Conservation (phyloP, 1,139 yeast species). For the Yamadazyma membranifaciens region DNA sequence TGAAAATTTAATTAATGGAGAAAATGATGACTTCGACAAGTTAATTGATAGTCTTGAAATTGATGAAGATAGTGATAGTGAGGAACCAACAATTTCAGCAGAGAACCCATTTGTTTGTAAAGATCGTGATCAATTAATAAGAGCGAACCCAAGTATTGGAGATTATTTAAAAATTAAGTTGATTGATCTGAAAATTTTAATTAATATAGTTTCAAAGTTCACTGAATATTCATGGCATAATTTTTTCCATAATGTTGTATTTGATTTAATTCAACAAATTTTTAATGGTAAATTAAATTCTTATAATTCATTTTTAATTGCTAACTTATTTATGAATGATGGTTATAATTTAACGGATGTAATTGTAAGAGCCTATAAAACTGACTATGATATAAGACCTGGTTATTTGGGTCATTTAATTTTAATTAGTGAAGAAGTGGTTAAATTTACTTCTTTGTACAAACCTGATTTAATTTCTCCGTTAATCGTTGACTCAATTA, state of each 20-base stretch:
- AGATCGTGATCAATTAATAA: constrained; percentile 31
- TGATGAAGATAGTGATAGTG: constrained; percentile 45
- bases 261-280: constrained; percentile 48
- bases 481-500: constrained; percentile 37
- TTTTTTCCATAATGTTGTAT: constrained; percentile 50
- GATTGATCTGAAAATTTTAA: constrained; percentile 39
- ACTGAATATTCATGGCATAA: constrained; percentile 47
- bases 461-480: constrained; percentile 50
- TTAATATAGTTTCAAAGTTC: constrained; percentile 34
- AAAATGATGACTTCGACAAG: constrained; percentile 13
- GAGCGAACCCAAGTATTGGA: constrained; percentile 41
- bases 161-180: constrained; percentile 44
- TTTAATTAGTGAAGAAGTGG: constrained; percentile 48
- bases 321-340: constrained; percentile 35
- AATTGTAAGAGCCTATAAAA: constrained; percentile 31
- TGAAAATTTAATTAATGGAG: constrained; percentile 14
- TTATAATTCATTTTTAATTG: constrained; percentile 47
- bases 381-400: constrained; percentile 32
- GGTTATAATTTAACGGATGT: constrained; percentile 33
- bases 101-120: constrained; percentile 48
- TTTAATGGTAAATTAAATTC: constrained; percentile 50
- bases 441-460: constrained; percentile 47
- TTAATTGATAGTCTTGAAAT: constrained; percentile 21
- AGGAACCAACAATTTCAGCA: constrained; percentile 46
- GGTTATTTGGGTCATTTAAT: constrained; percentile 51